Base-by-base conservation (phyloP, 345 rosid species). In the Acer negundo region DNA sequence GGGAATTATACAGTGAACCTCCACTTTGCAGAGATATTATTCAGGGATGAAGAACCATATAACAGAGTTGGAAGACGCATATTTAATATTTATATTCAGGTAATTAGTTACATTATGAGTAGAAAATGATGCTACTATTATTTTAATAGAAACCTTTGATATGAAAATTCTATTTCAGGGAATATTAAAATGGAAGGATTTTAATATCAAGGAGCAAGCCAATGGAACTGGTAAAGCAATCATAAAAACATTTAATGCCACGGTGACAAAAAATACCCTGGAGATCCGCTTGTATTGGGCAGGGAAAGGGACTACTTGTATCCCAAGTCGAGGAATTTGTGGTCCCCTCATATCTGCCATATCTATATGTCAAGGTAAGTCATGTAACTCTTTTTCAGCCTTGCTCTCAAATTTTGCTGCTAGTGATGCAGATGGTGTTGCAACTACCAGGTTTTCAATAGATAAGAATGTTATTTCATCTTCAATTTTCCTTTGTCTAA, bases 51-150 rank as follows among this genome's bases (percentile, higher is more conserved):
- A 69, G 80, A 72, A 16, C 76, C 91, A 13, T 87, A 75, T 62
- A 3, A 24, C 2, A 82, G 85, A 76, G 83, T 86, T 0, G 91
- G 90, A 42, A 89, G 80, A 79, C 80, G 90, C 38, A 61, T 89
- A 62, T 89, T 87, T 49, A 72, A 89, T 80, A 84, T 89, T 73
- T 85, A 86, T 62, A 80, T 85, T 12, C 93, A 87, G 93, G 93
- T 89, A 78, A 40, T 23, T 38, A 9, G 19, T 38, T 24, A 62
- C 24, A 24, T 31, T 53, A 23, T 24, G 11, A 67, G 11, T 16
- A 40, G 49, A 38, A 0, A 38, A 35, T 35, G 38, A 0, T 40
- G 7, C 10, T 24, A 15, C 16, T 55, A 71, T 10, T 61, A 35
- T n/a, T 19, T 26, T 63, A 19, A 19, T 38, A n/a, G 19, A 4